Percentiles rank a stretch among this genome's conserved stretches.
These are phyloP conservation scores for Pleurotus djamor DNA, from an alignment of 768 basidiomycete species.

Conservation along the genomic window DNA sequence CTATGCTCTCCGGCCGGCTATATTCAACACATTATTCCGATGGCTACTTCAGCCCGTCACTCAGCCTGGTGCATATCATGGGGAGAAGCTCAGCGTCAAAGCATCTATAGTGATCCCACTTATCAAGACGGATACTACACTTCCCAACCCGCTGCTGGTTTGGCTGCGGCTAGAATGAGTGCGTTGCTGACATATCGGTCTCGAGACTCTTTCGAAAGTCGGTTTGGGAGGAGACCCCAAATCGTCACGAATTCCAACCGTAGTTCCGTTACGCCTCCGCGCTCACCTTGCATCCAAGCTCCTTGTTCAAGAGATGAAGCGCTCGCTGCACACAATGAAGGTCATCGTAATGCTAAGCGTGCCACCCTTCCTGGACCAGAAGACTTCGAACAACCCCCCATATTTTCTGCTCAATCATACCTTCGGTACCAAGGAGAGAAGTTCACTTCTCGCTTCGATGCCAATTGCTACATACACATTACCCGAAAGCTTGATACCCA, in stretches of 20 bases:
- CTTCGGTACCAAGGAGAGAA: conserved; percentile 98
- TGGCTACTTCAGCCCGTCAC: conserved; percentile 95
- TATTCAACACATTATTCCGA: conserved; percentile 79
- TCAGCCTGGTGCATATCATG: conserved; percentile 99
- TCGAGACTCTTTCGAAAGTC: conserved; percentile 89
- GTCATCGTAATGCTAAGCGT: conserved; percentile 51
- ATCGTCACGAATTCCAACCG: conserved; percentile 6
- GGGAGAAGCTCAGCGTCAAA: conserved; percentile 97
- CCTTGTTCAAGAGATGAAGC: conserved; percentile 42
- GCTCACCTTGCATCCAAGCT: conserved; percentile 18
- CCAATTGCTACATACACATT: conserved; percentile 88
- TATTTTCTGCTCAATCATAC: conserved; percentile 96
- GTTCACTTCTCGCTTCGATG: conserved; percentile 94
- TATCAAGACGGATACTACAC: conserved; percentile 87
- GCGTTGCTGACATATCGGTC: conserved; percentile 92
- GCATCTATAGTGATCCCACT: conserved; percentile 91
- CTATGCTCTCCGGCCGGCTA: conserved; percentile 76
- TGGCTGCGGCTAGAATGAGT: conserved; percentile 93
- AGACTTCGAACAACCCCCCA: conserved; percentile 32
- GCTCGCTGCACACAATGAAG: conserved; percentile 84
- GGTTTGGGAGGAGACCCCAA: conserved; percentile 87
- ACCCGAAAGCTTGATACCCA: conserved; percentile 96
- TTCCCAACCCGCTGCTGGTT: conserved; percentile 75
- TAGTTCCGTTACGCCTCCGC: conserved; percentile 28
- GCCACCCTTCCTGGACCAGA: conserved; percentile 13